phyloP scores from a whole-genome alignment of 2,329 filamentous ascomycete species.

The Daldinia sp. region DNA sequence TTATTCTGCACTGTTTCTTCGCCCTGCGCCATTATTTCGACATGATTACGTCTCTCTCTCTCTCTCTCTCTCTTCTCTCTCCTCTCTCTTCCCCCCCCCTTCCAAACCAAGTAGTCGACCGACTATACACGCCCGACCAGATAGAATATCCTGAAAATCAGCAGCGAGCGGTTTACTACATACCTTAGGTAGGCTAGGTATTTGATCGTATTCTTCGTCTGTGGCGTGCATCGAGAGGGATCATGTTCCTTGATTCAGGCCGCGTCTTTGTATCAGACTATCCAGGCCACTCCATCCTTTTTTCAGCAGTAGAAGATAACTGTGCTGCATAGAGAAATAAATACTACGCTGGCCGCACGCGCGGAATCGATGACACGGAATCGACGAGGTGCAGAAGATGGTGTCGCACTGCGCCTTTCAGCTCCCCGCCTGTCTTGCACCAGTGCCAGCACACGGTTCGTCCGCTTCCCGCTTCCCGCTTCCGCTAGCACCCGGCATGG shows the following conservation, averaged over 20 bases:
- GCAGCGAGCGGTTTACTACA: background rate
- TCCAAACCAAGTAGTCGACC: background rate
- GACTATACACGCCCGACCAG: background rate
- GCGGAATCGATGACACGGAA: conserved; percentile 18
- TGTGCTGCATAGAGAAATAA: background rate
- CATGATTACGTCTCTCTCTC: background rate
- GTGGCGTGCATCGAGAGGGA: background rate
- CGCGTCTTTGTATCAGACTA: background rate
- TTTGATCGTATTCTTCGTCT: background rate
- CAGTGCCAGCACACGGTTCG: conserved; percentile 7
- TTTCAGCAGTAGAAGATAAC: background rate
- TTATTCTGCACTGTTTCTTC: background rate
- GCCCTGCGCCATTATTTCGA: background rate
- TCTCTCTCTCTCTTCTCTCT: no score
- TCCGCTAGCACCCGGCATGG: conserved; percentile 16
- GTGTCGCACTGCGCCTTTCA: conserved; percentile 33
- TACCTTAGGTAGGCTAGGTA: no score
- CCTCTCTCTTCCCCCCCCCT: no score
- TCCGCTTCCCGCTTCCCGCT: background rate
- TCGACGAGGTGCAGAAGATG: conserved; percentile 17
- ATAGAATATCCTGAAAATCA: background rate
- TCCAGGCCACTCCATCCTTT: no score
- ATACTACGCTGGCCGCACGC: conserved; percentile 6
- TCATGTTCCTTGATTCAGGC: background rate
- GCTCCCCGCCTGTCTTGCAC: conserved; percentile 28